phyloP scores from a whole-genome alignment of 2,329 filamentous ascomycete genomes.

The Aspergillus latus region DNA sequence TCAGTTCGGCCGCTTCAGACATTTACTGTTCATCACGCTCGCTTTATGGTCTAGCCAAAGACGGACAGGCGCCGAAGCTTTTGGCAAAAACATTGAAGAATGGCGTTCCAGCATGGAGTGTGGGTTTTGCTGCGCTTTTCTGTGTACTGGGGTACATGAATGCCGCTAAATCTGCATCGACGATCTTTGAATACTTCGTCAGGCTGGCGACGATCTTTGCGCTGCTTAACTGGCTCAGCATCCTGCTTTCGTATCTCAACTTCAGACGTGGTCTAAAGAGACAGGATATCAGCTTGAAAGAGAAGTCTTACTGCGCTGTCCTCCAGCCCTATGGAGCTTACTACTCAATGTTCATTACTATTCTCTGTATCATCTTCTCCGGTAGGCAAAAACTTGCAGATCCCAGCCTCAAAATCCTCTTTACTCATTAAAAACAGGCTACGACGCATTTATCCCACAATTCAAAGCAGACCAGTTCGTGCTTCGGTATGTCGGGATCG shows the following conservation, averaged over 20 bases:
- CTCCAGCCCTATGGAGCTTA: neutral
- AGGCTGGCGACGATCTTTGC: slow-evolving; percentile 1
- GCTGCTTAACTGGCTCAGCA: slow-evolving; percentile 1
- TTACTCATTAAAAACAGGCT: neutral
- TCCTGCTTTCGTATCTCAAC: neutral
- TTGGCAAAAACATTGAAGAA: slow-evolving; percentile 65
- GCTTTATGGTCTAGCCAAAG: slow-evolving; percentile 68
- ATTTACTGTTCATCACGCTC: slow-evolving; percentile 72
- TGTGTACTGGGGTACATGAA: slow-evolving; percentile 67
- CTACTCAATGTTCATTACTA: neutral
- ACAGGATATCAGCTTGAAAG: neutral
- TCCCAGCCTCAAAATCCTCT: neutral
- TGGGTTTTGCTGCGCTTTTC: slow-evolving; percentile 60
- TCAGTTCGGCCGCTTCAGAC: slow-evolving; percentile 43
- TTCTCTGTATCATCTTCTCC: neutral
- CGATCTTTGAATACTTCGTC: slow-evolving; percentile 58
- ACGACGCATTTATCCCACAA: neutral
- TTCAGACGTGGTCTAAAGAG: neutral
- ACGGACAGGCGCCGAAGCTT: slow-evolving; percentile 68
- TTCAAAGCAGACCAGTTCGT: neutral
- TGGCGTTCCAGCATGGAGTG: slow-evolving; percentile 66
- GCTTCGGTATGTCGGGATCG: neutral
- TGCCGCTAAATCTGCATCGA: slow-evolving; percentile 51
- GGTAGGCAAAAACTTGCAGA: neutral
- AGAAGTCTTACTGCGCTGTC: neutral